Base-by-base conservation (phyloP, 116 monocot species). In the Iris pallida region DNA sequence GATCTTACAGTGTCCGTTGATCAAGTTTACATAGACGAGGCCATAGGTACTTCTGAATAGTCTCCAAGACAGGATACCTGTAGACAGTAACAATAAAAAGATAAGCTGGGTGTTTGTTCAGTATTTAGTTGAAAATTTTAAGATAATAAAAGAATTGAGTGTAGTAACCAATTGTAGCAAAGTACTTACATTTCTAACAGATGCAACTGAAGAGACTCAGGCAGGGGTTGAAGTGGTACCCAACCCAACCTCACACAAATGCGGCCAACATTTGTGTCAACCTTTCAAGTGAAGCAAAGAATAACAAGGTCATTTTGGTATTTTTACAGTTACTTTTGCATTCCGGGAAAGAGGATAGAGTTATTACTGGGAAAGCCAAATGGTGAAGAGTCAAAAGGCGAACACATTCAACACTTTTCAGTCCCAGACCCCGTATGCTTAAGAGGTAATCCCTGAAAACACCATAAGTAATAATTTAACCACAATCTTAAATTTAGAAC, bases 391-490 rank as follows among this genome's bases (percentile, higher is more conserved):
- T 93, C 73, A 99, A 81, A 59, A 99, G 80, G 7, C 99, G 93
- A 75, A 99, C 93, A 76, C 93, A 99, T 75, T 99, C 99, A 17
- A 85, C 93, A 81, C 99, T 99, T 76, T 99, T 99, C 45, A 99
- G 73, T 51, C 99, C 99, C 69, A 99, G 59, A 68, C 99, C 99
- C 78, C 80, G 69, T 76, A 99, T 83, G 71, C 93, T 99, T 57
- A 93, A 76, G 18, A 99, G 93, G 69, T 84, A 99, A 20, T 99
- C 93, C 82, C 99, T 99, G 81, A 8, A 79, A 79, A 9, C 30
- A 78, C 7, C 9, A 72, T 61, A 70, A 57, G 54, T 20, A n/a
- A 55, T 54, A 42, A 42, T 8, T 20, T 13, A 8, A 16, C n/a
- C 13, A 57, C 6, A 69, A 40, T 14, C 47, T 30, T 4, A 53